Evolutionary conservation across 225 moss, liverwort and hornwort species (phyloP), one percentile per base, ranked within the genome.

Genomic region (Straminergon stramineum): DNA sequence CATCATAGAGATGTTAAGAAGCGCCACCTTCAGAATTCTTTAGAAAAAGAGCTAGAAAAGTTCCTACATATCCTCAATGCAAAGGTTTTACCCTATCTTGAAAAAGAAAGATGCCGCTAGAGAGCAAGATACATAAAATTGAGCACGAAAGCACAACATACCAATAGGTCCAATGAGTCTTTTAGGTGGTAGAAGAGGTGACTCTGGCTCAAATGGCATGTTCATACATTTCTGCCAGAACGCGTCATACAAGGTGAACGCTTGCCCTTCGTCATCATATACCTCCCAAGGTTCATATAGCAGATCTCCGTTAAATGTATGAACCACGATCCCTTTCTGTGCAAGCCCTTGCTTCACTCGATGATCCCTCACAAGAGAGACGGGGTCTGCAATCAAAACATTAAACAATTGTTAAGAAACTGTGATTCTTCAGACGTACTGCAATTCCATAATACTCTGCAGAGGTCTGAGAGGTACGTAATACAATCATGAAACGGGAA

Each of bases 221-320:
- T 95, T 97, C 88, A 97, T 94, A 87, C 96, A 99, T 90, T 97
- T 97, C 87, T 95, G 93, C 98, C 98, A 99, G 91, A 95, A 99
- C 43, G 92, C 94, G 60, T 93, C 92, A 65, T 93, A 97, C 76
- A 96, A 94, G 35, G 98, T 99, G 90, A 97, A 99, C 30, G 98
- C 98, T 85, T 96, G 95, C 37, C 98, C 98, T 78, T 95, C 91
- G n/a, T 95, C 96, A 73, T 99, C 98, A 88, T 99, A 99, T 23
- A 99, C 96, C 90, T 99, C 98, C 98, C 98, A 99, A 48, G 98
- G 98, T 90, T 99, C 98, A 90, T 99, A 99, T 45, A 99, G 93
- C 91, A 99, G 83, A 91, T 99, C 98, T 78, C 98, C 98, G 73
- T 97, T 99, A 73, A 99, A 99, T 34, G 98, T 97, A 83, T 96